phyloP scores from a whole-genome alignment of 371 early-diverging fungal genomes.

The Actinomortierella wolfii region DNA sequence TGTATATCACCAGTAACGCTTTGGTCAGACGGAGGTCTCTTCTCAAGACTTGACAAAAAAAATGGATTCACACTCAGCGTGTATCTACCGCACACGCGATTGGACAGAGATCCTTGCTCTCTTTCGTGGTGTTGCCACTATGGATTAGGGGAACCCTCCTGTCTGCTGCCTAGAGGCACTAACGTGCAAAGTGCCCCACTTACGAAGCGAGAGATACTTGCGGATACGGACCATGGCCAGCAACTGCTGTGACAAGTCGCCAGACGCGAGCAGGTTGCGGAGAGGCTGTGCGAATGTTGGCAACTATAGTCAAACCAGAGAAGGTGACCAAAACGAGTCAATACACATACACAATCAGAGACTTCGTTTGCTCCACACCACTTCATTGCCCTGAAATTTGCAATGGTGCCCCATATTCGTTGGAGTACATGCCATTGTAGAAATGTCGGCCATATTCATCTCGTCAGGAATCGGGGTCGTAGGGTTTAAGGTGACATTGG shows the following conservation, averaged over 20 bases:
- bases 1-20: too few relatives aligned
- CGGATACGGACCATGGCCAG: slow-evolving; percentile 45
- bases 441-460: slow-evolving; percentile 43
- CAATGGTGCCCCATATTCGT: too few relatives aligned
- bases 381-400: not conserved
- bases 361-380: not conserved
- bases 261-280: slow-evolving; percentile 37
- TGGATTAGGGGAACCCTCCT: not conserved
- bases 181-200: slow-evolving; percentile 1
- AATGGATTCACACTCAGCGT: too few relatives aligned
- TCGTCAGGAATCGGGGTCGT: slow-evolving; percentile 37
- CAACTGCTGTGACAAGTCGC: slow-evolving; percentile 31
- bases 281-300: slow-evolving; percentile 43
- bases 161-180: not conserved
- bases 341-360: not conserved
- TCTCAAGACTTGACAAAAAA: too few relatives aligned
- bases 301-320: slow-evolving; percentile 9
- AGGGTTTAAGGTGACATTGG: slow-evolving; percentile 43
- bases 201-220: slow-evolving; percentile 41
- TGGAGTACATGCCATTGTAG: slow-evolving; percentile 37
- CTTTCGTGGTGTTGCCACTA: too few relatives aligned
- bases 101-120: too few relatives aligned
- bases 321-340: not conserved
- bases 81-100: too few relatives aligned
- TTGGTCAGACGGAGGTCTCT: too few relatives aligned